phyloP scores from a whole-genome alignment of 2,329 filamentous ascomycete genomes.

The Neofusicoccum ribis region DNA sequence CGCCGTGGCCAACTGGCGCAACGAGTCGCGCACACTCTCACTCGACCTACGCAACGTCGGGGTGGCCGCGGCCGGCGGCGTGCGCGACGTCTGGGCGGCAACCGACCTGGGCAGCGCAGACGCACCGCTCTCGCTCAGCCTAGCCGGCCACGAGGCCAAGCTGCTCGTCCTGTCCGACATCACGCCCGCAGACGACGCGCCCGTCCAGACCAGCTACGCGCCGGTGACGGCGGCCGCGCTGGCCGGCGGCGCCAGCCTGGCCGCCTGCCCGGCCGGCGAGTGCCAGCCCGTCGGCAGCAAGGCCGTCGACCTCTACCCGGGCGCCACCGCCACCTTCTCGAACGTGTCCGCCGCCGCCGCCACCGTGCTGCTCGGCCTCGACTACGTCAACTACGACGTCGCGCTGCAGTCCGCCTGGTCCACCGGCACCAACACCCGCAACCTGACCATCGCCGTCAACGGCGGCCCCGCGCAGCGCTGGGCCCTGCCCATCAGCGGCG shows the following conservation, averaged over 20 bases:
- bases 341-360: slow-evolving; percentile 32
- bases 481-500: slow-evolving; percentile 42
- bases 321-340: slow-evolving; percentile 30
- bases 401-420: slow-evolving; percentile 37
- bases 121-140: background rate
- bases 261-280: slow-evolving; percentile 28
- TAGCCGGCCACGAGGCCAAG: slow-evolving; percentile 30
- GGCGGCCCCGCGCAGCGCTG: slow-evolving; percentile 36
- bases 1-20: slow-evolving; percentile 41
- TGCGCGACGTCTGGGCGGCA: slow-evolving; percentile 24
- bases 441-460: slow-evolving; percentile 41
- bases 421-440: slow-evolving; percentile 37
- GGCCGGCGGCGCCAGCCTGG: slow-evolving; percentile 30
- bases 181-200: slow-evolving; percentile 19
- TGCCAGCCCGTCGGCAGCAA: slow-evolving; percentile 36
- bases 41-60: slow-evolving; percentile 24
- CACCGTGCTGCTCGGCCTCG: slow-evolving; percentile 30
- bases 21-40: slow-evolving; percentile 34
- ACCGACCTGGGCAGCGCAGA: slow-evolving; percentile 19
- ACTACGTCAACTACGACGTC: slow-evolving; percentile 44
- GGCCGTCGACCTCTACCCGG: slow-evolving; percentile 32
- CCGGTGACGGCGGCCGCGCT: slow-evolving; percentile 34
- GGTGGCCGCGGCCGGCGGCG: slow-evolving; percentile 33
- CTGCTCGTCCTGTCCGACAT: slow-evolving; percentile 40
- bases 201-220: slow-evolving; percentile 30